These are phyloP conservation scores for Haberlea rhodopensis DNA, from an alignment of 257 asterid genomes.

Conservation along the genomic window DNA sequence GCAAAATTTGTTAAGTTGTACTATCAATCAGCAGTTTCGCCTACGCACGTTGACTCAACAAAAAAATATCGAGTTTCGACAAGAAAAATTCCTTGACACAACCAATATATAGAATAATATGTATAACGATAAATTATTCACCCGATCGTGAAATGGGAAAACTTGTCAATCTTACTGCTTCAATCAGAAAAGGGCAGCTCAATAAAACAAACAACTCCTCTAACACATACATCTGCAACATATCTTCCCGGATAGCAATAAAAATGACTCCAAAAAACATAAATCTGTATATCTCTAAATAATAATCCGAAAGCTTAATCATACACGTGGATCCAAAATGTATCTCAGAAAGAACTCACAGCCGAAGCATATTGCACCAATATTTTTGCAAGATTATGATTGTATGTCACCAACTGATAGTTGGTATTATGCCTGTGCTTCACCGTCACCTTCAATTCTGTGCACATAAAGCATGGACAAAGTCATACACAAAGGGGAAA, in stretches of 20 bases:
- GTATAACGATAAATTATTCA: slow-evolving; percentile 10
- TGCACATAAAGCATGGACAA: neutral
- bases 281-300: neutral
- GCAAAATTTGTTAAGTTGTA: slow-evolving; percentile 8
- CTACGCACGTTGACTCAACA: slow-evolving; percentile 22
- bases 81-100: neutral
- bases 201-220: neutral
- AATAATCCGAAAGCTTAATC: slow-evolving; percentile 5
- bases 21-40: neutral
- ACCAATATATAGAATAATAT: neutral
- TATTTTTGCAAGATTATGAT: slow-evolving; percentile 75
- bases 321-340: slow-evolving; percentile 16
- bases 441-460: slow-evolving; percentile 61
- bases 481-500: no score
- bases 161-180: neutral
- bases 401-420: slow-evolving; percentile 41
- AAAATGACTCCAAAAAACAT: neutral
- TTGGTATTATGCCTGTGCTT: slow-evolving; percentile 42
- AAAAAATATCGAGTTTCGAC: neutral
- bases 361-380: slow-evolving; percentile 96
- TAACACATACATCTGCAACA: neutral
- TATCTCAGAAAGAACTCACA: slow-evolving; percentile 49
- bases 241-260: neutral
- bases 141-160: slow-evolving; percentile 3
- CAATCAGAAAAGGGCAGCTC: neutral